Conservation (phyloP, 768 basidiomycete genomes). For the Tylopilus cervinicoccineus region DNA sequence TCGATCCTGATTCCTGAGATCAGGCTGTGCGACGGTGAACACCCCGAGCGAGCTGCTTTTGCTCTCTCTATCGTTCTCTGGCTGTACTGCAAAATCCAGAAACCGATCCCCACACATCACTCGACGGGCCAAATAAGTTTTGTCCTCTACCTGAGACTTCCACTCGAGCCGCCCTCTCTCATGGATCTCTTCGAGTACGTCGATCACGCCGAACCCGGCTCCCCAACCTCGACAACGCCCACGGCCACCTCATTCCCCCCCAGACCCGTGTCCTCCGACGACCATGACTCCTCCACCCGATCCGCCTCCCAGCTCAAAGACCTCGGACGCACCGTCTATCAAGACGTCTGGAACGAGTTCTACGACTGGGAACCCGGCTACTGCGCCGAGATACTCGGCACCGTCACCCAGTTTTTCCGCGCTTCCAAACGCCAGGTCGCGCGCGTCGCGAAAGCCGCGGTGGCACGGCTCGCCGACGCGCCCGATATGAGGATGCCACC, state of each 20-base stretch:
- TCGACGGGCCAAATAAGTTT: no score
- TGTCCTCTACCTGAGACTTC: neutral
- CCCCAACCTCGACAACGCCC: conserved; percentile 5
- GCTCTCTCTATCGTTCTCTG: neutral
- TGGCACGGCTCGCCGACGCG: conserved; percentile 1
- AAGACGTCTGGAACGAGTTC: conserved; percentile 41
- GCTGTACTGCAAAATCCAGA: neutral
- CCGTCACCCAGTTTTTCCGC: conserved; percentile 8
- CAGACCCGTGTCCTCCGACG: neutral
- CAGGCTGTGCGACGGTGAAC: neutral
- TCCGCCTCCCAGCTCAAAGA: conserved; percentile 14
- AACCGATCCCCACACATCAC: neutral
- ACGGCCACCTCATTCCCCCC: neutral
- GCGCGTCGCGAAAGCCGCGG: conserved; percentile 10
- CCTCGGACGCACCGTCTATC: conserved; percentile 31
- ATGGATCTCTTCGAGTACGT: conserved; percentile 20
- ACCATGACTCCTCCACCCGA: neutral
- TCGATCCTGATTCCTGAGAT: neutral
- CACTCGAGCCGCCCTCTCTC: no score
- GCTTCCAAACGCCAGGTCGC: conserved; percentile 9
- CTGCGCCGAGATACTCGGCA: conserved; percentile 25
- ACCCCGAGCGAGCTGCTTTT: neutral
- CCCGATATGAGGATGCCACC: neutral
- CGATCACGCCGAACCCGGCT: conserved; percentile 23
- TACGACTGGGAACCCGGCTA: conserved; percentile 41